phyloP scores from a whole-genome alignment of 2,329 filamentous ascomycete species.

The Didymella pinodella region DNA sequence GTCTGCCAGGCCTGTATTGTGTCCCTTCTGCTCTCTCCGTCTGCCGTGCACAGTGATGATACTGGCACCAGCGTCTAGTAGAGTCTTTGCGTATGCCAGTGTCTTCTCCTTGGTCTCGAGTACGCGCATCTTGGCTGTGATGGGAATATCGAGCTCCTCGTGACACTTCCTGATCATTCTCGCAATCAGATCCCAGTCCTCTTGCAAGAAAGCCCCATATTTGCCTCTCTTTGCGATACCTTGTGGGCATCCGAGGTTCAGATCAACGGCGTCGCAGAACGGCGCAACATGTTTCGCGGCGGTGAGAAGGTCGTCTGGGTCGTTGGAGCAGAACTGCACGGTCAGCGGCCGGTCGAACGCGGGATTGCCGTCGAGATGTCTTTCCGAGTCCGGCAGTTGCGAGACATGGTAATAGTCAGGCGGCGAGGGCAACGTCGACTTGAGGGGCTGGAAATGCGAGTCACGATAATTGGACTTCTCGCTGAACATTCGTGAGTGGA shows the following conservation, averaged over 20 bases:
- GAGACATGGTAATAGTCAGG: constrained; percentile 47
- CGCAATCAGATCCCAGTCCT: constrained; percentile 85
- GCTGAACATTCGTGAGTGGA: constrained; percentile 88
- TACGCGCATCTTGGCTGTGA: constrained; percentile 94
- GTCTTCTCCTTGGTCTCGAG: constrained; percentile 87
- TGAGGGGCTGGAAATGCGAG: constrained; percentile 78
- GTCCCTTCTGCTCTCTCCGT: constrained; percentile 90
- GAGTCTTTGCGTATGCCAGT: constrained; percentile 85
- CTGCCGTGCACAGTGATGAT: constrained; percentile 93
- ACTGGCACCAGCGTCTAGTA: constrained; percentile 86
- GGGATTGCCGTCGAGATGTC: constrained; percentile 82
- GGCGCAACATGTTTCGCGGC: constrained; percentile 82
- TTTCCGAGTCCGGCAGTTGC: constrained; percentile 37
- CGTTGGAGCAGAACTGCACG: constrained; percentile 95
- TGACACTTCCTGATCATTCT: constrained; percentile 86
- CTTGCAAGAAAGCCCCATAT: constrained; percentile 94
- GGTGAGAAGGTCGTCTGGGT: constrained; percentile 78
- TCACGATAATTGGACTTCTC: constrained; percentile 79
- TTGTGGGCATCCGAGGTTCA: constrained; percentile 96
- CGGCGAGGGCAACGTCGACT: constrained; percentile 47
- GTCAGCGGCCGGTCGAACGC: constrained; percentile 85
- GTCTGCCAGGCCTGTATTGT: constrained; percentile 91
- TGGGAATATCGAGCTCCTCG: constrained; percentile 77
- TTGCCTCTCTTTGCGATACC: constrained; percentile 90
- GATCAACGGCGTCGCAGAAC: constrained; percentile 92